Evolutionary conservation across 345 rosid species (phyloP).

Genomic region (Rhodomyrtus tomentosa): DNA sequence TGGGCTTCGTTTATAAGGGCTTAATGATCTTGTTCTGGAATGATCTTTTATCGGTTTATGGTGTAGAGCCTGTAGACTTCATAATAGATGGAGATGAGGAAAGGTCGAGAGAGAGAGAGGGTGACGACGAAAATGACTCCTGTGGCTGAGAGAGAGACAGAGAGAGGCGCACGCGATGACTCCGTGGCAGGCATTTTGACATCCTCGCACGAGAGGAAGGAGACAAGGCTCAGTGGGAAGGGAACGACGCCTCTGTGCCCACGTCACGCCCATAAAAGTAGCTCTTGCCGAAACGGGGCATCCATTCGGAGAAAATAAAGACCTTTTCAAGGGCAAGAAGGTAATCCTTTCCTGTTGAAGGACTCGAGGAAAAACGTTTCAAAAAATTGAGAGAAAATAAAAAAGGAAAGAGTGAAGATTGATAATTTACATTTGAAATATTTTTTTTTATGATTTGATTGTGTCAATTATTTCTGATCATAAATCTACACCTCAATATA

Average conservation of each 20-base stretch:
- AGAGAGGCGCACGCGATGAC: not conserved
- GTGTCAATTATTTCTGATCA: too few species aligned
- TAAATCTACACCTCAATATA: too few species aligned
- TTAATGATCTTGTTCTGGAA: too few species aligned
- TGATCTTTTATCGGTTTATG: not conserved
- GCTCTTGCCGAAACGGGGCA: not conserved
- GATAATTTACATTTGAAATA: too few species aligned
- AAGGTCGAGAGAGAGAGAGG: not conserved
- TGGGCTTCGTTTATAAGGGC: not conserved
- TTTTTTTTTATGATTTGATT: too few species aligned
- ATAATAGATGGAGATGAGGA: not conserved
- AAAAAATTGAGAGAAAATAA: not conserved
- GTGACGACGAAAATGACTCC: not conserved
- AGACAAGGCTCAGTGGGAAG: not conserved
- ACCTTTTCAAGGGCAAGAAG: not conserved
- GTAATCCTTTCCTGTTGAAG: not conserved
- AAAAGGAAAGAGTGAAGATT: not conserved
- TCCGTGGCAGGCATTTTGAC: not conserved
- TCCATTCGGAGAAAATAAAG: not conserved
- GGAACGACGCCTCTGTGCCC: not conserved
- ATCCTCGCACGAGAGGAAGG: not conserved
- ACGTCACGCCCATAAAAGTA: not conserved
- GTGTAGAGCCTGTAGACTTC: not conserved
- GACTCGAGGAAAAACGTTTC: not conserved
- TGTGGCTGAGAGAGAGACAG: not conserved